These are phyloP conservation scores for Sequoia sempervirens DNA, from an alignment of 75 land plant species.

Conservation along the genomic window DNA sequence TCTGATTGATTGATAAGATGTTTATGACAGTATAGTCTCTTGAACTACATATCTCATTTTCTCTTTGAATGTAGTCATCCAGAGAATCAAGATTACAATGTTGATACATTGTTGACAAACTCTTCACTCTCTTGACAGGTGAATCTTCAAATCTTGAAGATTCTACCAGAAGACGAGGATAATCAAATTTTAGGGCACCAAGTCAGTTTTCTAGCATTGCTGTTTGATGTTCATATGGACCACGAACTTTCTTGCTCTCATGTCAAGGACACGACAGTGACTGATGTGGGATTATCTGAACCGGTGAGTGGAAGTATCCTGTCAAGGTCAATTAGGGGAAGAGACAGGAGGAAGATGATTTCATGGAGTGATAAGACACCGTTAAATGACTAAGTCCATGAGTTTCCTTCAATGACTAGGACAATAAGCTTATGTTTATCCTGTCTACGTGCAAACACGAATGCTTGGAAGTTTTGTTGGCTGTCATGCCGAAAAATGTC, in stretches of 20 bases:
- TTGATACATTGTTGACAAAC: not conserved
- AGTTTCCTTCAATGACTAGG: not conserved
- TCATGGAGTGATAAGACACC: conserved; percentile 50
- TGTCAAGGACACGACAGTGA: conserved; percentile 25
- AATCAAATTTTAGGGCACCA: conserved; percentile 69
- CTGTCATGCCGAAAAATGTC: not conserved
- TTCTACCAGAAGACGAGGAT: conserved; percentile 47
- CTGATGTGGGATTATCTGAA: conserved; percentile 41
- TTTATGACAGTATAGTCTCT: not conserved
- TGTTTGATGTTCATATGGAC: conserved; percentile 65
- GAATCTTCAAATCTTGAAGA: conserved; percentile 57
- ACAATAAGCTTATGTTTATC: not conserved
- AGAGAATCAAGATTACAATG: not conserved
- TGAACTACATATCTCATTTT: conserved; percentile 1
- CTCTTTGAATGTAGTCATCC: not conserved
- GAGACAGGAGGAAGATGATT: conserved; percentile 65
- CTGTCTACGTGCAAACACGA: not conserved
- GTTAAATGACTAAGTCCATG: not conserved
- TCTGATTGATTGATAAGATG: not conserved
- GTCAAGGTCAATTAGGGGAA: conserved; percentile 59
- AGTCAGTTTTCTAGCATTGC: conserved; percentile 51
- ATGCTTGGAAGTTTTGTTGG: not conserved
- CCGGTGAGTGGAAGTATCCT: conserved; percentile 37
- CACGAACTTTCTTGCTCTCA: conserved; percentile 16
- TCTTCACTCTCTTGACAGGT: conserved; percentile 39